Evolutionary conservation across 176 grass and related monocot genomes (phyloP), one percentile per base, ranked within the genome.

Genomic region (Rhynchospora pubera): DNA sequence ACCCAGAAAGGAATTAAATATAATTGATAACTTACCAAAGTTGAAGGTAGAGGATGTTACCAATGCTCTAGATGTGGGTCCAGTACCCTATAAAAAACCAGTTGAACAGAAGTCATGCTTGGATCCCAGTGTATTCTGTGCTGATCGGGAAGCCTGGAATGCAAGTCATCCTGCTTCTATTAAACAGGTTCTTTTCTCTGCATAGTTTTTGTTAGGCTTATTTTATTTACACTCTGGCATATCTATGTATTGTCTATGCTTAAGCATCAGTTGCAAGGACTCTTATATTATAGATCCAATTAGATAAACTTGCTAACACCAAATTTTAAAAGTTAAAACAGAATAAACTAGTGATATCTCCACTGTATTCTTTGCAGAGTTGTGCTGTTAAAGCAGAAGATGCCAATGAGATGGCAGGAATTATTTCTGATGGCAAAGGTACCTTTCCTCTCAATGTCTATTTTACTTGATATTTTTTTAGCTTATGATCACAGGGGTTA

Each of bases 1-100:
- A 80, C 87, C 86, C 61, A 9, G 63, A 85, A 85, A 93, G 85
- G 86, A 89, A 86, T 78, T 86, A 42, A 79, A n/a, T 78, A 83
- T 86, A 9, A 57, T 26, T 4, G 71, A 26, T 53, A 18, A 78
- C 85, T 82, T 84, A 69, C 65, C 79, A 77, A 82, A 45, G 76
- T 51, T 42, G 46, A 86, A 84, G 78, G 76, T 34, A 16, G 61
- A 89, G 57, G 84, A 91, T 84, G 84, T 43, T 18, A 46, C 59
- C 84, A 89, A 61, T 80, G 43, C 86, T 66, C 77, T 6, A 43
- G 50, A 71, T 26, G 0, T 2, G 48, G 79, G 59, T 80, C 28
- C 75, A 19, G 26, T 32, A 56, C 26, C 5, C 50, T 77, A 23
- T 32, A 77, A 77, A 77, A 77, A 15, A 30, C n/a, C 12, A 32